A percentile compares a stretch with the other conserved stretches of the same genome.
Conservation (phyloP, 805 yeast species). For the Candida anglica region DNA sequence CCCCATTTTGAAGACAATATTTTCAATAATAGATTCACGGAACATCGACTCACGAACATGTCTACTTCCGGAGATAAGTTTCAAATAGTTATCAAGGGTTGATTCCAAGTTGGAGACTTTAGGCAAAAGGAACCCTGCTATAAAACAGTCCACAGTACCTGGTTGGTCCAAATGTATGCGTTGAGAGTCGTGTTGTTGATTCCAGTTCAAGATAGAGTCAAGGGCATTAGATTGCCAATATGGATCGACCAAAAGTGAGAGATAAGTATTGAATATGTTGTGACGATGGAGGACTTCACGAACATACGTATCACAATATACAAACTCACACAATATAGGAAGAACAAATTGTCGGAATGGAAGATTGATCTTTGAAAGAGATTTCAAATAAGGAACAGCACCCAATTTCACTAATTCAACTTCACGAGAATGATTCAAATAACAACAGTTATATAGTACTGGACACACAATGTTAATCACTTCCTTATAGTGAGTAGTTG, state of each 20-base stretch:
- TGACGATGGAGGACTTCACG: slow-evolving; percentile 31
- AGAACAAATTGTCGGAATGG: slow-evolving; percentile 49
- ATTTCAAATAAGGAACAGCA: slow-evolving; percentile 41
- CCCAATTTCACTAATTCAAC: slow-evolving; percentile 44
- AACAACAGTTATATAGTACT: slow-evolving; percentile 48
- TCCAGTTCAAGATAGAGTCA: slow-evolving; percentile 45
- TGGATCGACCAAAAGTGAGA: slow-evolving; percentile 42
- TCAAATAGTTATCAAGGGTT: slow-evolving; percentile 36
- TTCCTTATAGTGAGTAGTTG: slow-evolving; percentile 28
- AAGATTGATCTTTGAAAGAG: slow-evolving; percentile 34
- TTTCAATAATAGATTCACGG: slow-evolving; percentile 20
- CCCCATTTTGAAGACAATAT: slow-evolving; percentile 25
- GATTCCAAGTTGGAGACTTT: slow-evolving; percentile 41
- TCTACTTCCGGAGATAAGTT: slow-evolving; percentile 21
- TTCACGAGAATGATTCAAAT: slow-evolving; percentile 42
- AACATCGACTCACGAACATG: slow-evolving; percentile 20
- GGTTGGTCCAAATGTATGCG: slow-evolving; percentile 19
- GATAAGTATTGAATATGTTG: slow-evolving; percentile 36
- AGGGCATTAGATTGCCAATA: slow-evolving; percentile 58
- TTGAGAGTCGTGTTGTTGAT: slow-evolving; percentile 21
- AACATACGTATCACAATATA: slow-evolving; percentile 39
- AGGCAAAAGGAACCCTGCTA: slow-evolving; percentile 36
- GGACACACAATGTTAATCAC: slow-evolving; percentile 45
- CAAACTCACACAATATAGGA: slow-evolving; percentile 52
- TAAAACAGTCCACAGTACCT: slow-evolving; percentile 19